Percentiles rank a stretch among this genome's conserved stretches.
These are phyloP conservation scores for Primulina huaijiensis DNA, from an alignment of 257 asterid species.

Conservation along the genomic window DNA sequence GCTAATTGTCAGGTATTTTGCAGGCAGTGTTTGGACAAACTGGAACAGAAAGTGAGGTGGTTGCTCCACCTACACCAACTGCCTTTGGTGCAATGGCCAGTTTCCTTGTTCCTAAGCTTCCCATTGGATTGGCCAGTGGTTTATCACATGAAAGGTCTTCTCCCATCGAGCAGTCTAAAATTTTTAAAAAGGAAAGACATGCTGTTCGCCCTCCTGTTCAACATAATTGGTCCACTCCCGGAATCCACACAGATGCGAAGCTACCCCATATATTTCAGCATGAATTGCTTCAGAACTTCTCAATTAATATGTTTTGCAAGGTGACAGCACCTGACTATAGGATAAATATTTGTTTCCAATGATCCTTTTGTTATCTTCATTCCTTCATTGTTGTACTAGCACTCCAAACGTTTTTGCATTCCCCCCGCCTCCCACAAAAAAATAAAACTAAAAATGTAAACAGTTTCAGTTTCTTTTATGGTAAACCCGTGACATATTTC, in stretches of 20 bases:
- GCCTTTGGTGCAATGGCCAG: constrained; percentile 97
- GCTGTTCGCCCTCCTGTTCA: constrained; percentile 97
- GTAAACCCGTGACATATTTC: neutral
- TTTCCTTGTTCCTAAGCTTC: constrained; percentile 89
- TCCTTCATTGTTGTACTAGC: constrained; percentile 7
- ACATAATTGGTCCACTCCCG: constrained; percentile 94
- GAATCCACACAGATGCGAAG: constrained; percentile 41
- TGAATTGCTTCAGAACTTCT: constrained; percentile 94
- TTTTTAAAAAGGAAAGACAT: constrained; percentile 71
- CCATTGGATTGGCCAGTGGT: constrained; percentile 67
- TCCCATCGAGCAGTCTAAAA: constrained; percentile 62
- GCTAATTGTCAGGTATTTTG: constrained; percentile 26
- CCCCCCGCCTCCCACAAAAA: too few species aligned
- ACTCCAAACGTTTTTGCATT: too few species aligned
- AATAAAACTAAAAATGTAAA: neutral
- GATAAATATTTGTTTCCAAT: neutral
- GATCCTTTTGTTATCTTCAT: neutral
- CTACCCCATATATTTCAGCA: constrained; percentile 95
- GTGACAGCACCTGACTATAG: constrained; percentile 27
- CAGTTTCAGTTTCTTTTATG: neutral
- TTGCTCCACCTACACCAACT: constrained; percentile 56
- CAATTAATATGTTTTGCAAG: constrained; percentile 96
- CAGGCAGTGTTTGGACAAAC: constrained; percentile 87
- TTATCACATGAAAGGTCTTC: constrained; percentile 67
- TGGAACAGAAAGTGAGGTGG: constrained; percentile 55